Base-by-base conservation (phyloP, 2,329 filamentous ascomycete species). In the Penicillium sp. region DNA sequence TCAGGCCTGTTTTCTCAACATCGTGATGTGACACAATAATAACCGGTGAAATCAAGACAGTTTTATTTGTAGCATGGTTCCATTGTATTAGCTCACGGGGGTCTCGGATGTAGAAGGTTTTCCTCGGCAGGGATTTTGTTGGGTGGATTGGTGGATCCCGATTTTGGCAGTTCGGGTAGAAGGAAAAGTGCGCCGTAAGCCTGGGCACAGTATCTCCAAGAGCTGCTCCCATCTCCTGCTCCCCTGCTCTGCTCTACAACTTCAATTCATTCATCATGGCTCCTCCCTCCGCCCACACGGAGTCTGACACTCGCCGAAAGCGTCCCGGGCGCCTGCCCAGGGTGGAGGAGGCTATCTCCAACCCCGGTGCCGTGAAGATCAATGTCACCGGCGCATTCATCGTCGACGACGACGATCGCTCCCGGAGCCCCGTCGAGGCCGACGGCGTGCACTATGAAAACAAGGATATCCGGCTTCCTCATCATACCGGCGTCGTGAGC, bases 321-420 rank as follows among this genome's bases (percentile, higher is more conserved):
- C 62, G 62, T 37, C 61, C 60, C 39, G 59, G 57, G 43, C 68
- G 66, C 37, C 47, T 37, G 33, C 33, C 33, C 18, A 37, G 33
- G 33, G 33, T 72, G 29, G 63, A 70, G 48, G 64, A 70, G 39
- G 76, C 79, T 38, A 83, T 84, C 54, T 72, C 75, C 52, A 79
- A 81, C 50, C 81, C 82, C 2, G 81, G 81, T 23, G 75, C 87
- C 12, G 90, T 96, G 64, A 87, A 88, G 73, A 97, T 98, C 75
- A 97, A 98, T 68, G 92, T 97, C 57, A 84, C 90, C 69, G 93
- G 92, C 65, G 93, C 93, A 33, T 96, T 95, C 66, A 97, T 98
- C 58, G 90, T 95, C 62, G 89, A 96, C 66, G 86, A 92, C 54
- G 86, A 89, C 59, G 77, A 53, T 69, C 75, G 59, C 70, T 79